Evolutionary conservation across 371 early-diverging fungal genomes (phyloP).

Genomic region (Saksenaea vasiformis): DNA sequence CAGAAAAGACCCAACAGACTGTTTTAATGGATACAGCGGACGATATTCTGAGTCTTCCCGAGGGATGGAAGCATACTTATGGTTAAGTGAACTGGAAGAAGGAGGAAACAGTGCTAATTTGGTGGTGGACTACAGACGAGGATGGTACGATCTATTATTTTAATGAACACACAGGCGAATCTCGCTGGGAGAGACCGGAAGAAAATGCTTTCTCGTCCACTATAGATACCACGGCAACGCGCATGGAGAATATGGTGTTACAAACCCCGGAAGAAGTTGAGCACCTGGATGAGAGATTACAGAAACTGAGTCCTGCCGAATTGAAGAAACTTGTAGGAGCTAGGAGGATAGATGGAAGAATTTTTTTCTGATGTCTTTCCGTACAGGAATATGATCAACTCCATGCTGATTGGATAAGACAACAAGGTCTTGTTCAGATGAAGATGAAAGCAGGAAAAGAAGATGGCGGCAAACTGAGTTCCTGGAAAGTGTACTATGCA

Average conservation of each 20-base stretch:
- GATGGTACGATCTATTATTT: slow-evolving; percentile 55
- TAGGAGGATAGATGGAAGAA: neutral
- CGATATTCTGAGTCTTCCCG: slow-evolving; percentile 9
- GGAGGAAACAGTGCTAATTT: neutral
- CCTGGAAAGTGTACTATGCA: slow-evolving; percentile 51
- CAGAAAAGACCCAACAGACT: neutral
- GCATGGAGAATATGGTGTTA: slow-evolving; percentile 24
- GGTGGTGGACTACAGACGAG: slow-evolving; percentile 29
- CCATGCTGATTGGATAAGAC: slow-evolving; percentile 37
- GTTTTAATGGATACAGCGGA: neutral
- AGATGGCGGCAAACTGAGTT: slow-evolving; percentile 46
- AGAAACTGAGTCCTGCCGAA: slow-evolving; percentile 31
- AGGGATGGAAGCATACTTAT: slow-evolving; percentile 35
- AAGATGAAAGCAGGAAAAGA: slow-evolving; percentile 50
- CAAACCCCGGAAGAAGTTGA: slow-evolving; percentile 15
- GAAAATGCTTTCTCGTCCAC: neutral
- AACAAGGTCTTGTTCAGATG: slow-evolving; percentile 49
- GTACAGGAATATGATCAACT: slow-evolving; percentile 38
- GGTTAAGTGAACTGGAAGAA: slow-evolving; percentile 15
- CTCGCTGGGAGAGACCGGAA: slow-evolving; percentile 44
- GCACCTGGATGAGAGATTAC: slow-evolving; percentile 13
- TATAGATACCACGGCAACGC: neutral
- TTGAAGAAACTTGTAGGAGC: slow-evolving; percentile 32
- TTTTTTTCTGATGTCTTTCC: neutral
- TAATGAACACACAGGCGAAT: slow-evolving; percentile 49